Evolutionary conservation across 257 asterid genomes (phyloP).

Genomic region (Salvia miltiorrhiza): DNA sequence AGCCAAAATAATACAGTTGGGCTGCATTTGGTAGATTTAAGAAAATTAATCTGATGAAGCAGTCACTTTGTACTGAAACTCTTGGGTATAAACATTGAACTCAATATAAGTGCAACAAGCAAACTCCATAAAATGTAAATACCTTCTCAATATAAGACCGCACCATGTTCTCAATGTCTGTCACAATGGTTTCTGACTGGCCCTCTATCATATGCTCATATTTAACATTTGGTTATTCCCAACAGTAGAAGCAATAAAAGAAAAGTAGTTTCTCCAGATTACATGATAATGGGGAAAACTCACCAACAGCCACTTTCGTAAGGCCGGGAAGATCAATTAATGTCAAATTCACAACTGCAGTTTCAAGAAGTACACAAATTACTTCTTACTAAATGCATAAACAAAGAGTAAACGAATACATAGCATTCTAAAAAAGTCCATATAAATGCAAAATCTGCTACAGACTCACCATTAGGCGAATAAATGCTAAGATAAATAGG

Average conservation of each 20-base stretch:
- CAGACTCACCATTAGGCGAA: slow-evolving; percentile 61
- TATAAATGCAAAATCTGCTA: not conserved
- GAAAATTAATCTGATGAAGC: slow-evolving; percentile 13
- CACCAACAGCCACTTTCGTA: slow-evolving; percentile 69
- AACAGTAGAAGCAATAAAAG: not conserved
- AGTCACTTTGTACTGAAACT: slow-evolving; percentile 5
- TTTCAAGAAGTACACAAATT: slow-evolving; percentile 15
- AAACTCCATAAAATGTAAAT: not conserved
- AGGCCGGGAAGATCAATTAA: slow-evolving; percentile 74
- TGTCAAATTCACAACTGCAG: slow-evolving; percentile 65
- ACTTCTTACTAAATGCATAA: slow-evolving; percentile 12
- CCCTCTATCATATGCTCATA: slow-evolving; percentile 39
- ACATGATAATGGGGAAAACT: slow-evolving; percentile 13
- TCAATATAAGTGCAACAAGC: not conserved
- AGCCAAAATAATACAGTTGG: slow-evolving; percentile 60
- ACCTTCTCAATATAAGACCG: slow-evolving; percentile 68
- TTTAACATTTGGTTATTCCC: slow-evolving; percentile 10
- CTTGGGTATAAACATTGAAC: not conserved
- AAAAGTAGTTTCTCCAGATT: slow-evolving; percentile 6
- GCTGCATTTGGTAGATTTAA: slow-evolving; percentile 40
- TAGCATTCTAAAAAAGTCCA: not conserved
- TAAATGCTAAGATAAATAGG: slow-evolving; percentile 72
- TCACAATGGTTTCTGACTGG: slow-evolving; percentile 56
- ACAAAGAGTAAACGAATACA: not conserved
- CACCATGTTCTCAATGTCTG: slow-evolving; percentile 70